A percentile compares a stretch with the other conserved stretches of the same genome.
phyloP scores from a whole-genome alignment of 2,329 filamentous ascomycete species.

The Aciculosporium take region DNA sequence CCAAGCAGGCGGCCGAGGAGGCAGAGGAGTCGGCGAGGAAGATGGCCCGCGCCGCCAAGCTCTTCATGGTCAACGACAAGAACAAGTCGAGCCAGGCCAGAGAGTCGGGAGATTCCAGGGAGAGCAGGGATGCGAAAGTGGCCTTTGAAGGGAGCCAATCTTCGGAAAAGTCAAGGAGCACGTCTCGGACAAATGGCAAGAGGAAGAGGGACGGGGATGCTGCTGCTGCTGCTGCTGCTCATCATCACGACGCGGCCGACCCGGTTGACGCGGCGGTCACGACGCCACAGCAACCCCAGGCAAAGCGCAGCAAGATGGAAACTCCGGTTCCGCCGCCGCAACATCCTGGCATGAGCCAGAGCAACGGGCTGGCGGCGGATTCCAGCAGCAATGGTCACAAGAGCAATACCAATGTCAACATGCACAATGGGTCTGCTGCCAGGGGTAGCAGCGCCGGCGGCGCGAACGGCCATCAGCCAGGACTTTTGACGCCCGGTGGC shows the following conservation, averaged over 20 bases:
- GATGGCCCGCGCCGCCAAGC: constrained; percentile 33
- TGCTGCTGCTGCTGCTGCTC: no score
- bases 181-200: constrained; percentile 24
- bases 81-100: constrained; percentile 8
- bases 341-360: constrained; percentile 18
- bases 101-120: constrained; percentile 14
- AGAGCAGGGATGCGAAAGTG: background rate
- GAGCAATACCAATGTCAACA: constrained; percentile 5
- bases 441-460: constrained; percentile 8
- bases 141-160: constrained; percentile 8
- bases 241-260: constrained; percentile 18
- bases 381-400: constrained; percentile 11
- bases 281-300: constrained; percentile 22
- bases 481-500: constrained; percentile 3
- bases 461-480: background rate
- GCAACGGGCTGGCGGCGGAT: constrained; percentile 16
- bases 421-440: constrained; percentile 5
- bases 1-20: constrained; percentile 47
- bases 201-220: constrained; percentile 29
- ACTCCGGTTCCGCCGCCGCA: constrained; percentile 38
- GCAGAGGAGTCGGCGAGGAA: constrained; percentile 43
- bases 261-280: constrained; percentile 10
- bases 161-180: constrained; percentile 15
- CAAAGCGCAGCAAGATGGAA: constrained; percentile 42
- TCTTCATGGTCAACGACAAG: constrained; percentile 21